Percentiles rank a stretch among this genome's conserved stretches.
phyloP scores from a whole-genome alignment of 1,284 basidiomycete species.

The Schizophyllum amplum region DNA sequence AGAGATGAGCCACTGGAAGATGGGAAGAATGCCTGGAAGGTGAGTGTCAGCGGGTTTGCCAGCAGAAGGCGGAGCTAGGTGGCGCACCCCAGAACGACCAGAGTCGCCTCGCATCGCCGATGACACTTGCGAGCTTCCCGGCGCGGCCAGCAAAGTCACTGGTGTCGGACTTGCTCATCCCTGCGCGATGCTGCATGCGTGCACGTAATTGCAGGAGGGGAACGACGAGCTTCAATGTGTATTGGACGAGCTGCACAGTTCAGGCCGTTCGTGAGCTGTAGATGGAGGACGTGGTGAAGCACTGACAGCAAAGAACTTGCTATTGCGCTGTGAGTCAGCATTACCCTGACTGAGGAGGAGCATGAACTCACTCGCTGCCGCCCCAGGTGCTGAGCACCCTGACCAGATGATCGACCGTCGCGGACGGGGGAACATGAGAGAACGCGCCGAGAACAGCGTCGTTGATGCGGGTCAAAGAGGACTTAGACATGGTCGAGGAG shows the following conservation, averaged over 20 bases:
- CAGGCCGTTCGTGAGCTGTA: slow-evolving; percentile 4
- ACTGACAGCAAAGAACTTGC: slow-evolving; percentile 69
- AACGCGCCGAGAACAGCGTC: slow-evolving; percentile 61
- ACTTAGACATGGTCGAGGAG: slow-evolving; percentile 34
- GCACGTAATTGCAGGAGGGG: slow-evolving; percentile 62
- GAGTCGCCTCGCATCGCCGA: slow-evolving; percentile 62
- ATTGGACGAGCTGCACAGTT: slow-evolving; percentile 55
- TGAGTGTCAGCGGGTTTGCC: not conserved
- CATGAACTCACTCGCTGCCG: slow-evolving; percentile 63
- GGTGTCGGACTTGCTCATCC: slow-evolving; percentile 39
- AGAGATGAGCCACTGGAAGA: slow-evolving; percentile 69
- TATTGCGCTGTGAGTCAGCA: slow-evolving; percentile 21
- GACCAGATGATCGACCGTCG: slow-evolving; percentile 60
- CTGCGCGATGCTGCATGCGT: slow-evolving; percentile 53
- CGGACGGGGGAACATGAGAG: slow-evolving; percentile 44
- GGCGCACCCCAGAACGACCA: slow-evolving; percentile 70
- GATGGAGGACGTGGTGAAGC: not conserved
- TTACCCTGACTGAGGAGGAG: not conserved
- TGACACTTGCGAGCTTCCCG: slow-evolving; percentile 43
- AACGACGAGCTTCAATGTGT: slow-evolving; percentile 57
- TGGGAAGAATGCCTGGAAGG: slow-evolving; percentile 58
- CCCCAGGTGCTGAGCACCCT: slow-evolving; percentile 73
- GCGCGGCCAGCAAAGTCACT: slow-evolving; percentile 48
- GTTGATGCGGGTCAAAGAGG: slow-evolving; percentile 37
- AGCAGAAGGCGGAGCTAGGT: not conserved